These are phyloP conservation scores for Xerocomus spinulosus DNA, from an alignment of 768 basidiomycete species.

Conservation along the genomic window DNA sequence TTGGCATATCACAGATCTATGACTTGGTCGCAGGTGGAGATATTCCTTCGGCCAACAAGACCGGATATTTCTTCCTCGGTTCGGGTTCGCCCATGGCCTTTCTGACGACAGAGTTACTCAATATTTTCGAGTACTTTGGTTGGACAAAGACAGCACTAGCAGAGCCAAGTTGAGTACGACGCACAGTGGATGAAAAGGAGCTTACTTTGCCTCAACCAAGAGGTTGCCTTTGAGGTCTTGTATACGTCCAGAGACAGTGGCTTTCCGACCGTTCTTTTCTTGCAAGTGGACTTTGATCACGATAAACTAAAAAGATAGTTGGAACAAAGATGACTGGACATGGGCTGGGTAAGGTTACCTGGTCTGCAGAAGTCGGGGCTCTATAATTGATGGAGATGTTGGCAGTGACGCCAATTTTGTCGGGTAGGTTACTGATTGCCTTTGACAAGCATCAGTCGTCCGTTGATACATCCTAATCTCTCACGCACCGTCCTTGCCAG, in stretches of 20 bases:
- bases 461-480: background rate
- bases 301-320: constrained; percentile 56
- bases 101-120: constrained; percentile 55
- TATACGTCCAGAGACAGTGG: constrained; percentile 60
- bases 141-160: constrained; percentile 79
- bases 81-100: constrained; percentile 63
- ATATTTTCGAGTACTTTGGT: constrained; percentile 78
- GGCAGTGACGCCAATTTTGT: constrained; percentile 91
- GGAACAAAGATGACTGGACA: background rate
- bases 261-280: constrained; percentile 75
- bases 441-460: constrained; percentile 26
- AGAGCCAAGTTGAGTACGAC: background rate
- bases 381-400: constrained; percentile 76
- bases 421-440: constrained; percentile 84
- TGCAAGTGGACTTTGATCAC: constrained; percentile 68
- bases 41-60: constrained; percentile 26
- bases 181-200: constrained; percentile 10
- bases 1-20: constrained; percentile 18
- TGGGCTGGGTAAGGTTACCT: constrained; percentile 38
- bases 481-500: constrained; percentile 69
- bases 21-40: constrained; percentile 25
- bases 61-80: constrained; percentile 16
- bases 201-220: constrained; percentile 79
- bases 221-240: constrained; percentile 79
- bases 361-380: constrained; percentile 86